Conservation (phyloP, 805 yeast species). For the Saturnispora halmiae region DNA sequence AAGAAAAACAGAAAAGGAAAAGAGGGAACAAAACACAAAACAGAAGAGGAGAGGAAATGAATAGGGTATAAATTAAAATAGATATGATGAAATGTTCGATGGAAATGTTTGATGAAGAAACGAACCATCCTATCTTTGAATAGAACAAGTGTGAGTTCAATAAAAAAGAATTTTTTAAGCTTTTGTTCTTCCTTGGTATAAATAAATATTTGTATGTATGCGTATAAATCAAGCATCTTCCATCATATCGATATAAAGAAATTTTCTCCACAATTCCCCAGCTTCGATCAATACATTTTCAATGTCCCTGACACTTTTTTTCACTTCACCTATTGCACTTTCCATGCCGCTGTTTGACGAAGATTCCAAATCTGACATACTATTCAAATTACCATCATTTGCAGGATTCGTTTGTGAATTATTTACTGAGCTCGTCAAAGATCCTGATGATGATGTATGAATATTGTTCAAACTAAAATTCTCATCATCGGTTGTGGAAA, state of each 20-base stretch:
- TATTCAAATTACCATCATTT: conserved; percentile 6
- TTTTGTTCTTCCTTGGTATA: neutral
- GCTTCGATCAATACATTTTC: conserved; percentile 68
- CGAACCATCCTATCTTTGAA: too few species aligned
- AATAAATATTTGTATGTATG: neutral
- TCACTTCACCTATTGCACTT: conserved; percentile 11
- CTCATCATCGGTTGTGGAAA: conserved; percentile 15
- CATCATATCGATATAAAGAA: conserved; percentile 57
- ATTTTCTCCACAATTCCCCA: conserved; percentile 82
- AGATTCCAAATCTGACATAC: neutral
- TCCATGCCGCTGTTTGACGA: conserved; percentile 7
- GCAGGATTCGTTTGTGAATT: conserved; percentile 3
- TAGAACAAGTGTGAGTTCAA: too few species aligned
- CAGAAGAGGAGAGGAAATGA: too few species aligned
- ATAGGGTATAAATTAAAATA: too few species aligned
- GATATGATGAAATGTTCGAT: too few species aligned
- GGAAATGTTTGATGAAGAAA: too few species aligned
- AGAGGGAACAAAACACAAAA: too few species aligned
- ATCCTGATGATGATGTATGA: neutral
- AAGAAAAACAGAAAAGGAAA: too few species aligned
- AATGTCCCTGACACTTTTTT: conserved; percentile 40
- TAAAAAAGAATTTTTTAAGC: too few species aligned
- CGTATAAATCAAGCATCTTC: conserved; percentile 32
- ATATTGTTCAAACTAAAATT: neutral
- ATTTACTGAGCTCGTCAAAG: neutral